Conservation (phyloP, 768 basidiomycete species). For the Fomitopsis pulvina region DNA sequence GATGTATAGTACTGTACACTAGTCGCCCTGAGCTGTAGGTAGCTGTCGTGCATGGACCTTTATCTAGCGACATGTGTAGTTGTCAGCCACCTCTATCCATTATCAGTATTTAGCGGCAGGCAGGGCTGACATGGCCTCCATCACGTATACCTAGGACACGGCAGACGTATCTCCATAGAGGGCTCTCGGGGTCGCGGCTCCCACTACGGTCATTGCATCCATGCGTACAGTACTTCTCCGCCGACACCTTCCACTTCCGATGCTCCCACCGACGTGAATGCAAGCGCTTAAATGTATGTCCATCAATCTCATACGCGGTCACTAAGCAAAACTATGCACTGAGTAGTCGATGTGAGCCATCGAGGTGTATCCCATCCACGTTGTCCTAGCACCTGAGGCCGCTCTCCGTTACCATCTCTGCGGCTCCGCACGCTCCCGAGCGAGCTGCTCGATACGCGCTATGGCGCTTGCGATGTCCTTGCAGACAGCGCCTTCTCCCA, state of each 20-base stretch:
- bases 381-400: neutral
- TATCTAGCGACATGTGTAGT: neutral
- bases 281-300: neutral
- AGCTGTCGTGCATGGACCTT: neutral
- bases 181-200: neutral
- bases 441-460: conserved; percentile 25
- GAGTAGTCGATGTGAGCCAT: neutral
- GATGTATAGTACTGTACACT: neutral
- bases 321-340: neutral
- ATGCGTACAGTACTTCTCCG: too few relatives aligned
- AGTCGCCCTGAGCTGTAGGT: neutral
- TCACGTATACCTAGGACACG: neutral
- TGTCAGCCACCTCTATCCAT: neutral
- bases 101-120: neutral
- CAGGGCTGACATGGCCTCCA: neutral
- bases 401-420: neutral
- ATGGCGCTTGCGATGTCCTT: conserved; percentile 39
- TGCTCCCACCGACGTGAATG: neutral
- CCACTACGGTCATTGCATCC: too few relatives aligned
- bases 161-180: neutral
- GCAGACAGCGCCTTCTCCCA: conserved; percentile 40
- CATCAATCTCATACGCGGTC: neutral
- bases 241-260: too few relatives aligned
- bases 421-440: conserved; percentile 8
- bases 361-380: neutral